A percentile compares a stretch with the other conserved stretches of the same genome.
These are phyloP conservation scores for Botryotinia calthae DNA, from an alignment of 2,329 filamentous ascomycete genomes.

Conservation along the genomic window DNA sequence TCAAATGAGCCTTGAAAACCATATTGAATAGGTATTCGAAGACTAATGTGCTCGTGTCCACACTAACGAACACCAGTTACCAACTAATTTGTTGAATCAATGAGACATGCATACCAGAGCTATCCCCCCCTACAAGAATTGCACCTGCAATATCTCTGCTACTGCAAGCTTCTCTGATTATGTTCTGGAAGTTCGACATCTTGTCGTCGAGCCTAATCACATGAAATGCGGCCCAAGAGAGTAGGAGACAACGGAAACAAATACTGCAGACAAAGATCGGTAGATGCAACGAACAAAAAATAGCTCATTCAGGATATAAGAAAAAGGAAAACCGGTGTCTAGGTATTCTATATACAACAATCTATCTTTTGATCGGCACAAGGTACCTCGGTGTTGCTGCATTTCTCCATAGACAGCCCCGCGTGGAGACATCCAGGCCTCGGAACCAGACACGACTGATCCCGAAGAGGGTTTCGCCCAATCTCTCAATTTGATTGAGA, in stretches of 20 bases:
- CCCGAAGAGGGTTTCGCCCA: neutral
- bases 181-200: constrained; percentile 29
- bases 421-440: neutral
- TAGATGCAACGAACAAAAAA: neutral
- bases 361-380: neutral
- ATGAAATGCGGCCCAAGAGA: neutral
- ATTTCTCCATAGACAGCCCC: neutral
- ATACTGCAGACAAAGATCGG: neutral
- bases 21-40: neutral
- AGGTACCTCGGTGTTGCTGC: neutral
- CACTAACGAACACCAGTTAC: neutral
- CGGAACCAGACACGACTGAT: neutral
- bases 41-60: neutral
- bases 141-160: constrained; percentile 29
- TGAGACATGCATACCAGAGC: constrained; percentile 24
- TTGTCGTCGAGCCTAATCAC: neutral
- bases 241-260: neutral
- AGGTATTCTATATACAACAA: neutral
- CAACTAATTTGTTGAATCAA: neutral
- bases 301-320: neutral
- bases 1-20: neutral
- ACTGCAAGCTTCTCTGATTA: constrained; percentile 25
- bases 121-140: constrained; percentile 26
- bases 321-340: neutral
- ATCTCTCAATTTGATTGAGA: neutral